These are phyloP conservation scores for Fusarium buharicum DNA, from an alignment of 2,329 filamentous ascomycete species.

Conservation along the genomic window DNA sequence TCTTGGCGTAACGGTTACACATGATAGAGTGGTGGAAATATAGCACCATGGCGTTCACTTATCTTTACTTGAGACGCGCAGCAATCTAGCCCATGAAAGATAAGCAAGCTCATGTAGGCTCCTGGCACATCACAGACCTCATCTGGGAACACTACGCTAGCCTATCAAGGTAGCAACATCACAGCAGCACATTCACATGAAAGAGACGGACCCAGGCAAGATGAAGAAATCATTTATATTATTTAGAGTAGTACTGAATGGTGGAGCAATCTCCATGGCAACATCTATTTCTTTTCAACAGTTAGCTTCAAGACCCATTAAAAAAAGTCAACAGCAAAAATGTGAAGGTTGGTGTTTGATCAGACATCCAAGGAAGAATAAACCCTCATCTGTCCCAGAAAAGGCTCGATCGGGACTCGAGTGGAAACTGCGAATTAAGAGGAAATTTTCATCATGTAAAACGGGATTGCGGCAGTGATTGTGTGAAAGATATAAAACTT, in stretches of 20 bases:
- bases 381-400: slow-evolving; percentile 74
- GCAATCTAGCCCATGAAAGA: too few species aligned
- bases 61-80: too few species aligned
- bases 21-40: too few species aligned
- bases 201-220: neutral
- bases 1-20: too few species aligned
- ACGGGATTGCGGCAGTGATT: neutral
- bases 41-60: too few species aligned
- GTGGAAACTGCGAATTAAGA: slow-evolving; percentile 90
- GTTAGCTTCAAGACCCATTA: slow-evolving; percentile 38
- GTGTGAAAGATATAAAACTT: slow-evolving; percentile 31
- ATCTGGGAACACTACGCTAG: too few species aligned
- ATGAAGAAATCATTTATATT: neutral
- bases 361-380: slow-evolving; percentile 82
- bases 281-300: slow-evolving; percentile 25
- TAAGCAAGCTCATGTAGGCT: too few species aligned
- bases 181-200: neutral
- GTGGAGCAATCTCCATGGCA: slow-evolving; percentile 1
- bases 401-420: slow-evolving; percentile 77
- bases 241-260: slow-evolving; percentile 4
- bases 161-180: neutral
- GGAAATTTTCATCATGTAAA: slow-evolving; percentile 77
- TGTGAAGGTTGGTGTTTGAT: slow-evolving; percentile 51
- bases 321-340: slow-evolving; percentile 21
- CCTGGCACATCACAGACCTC: too few species aligned